Conservation (phyloP, 768 basidiomycete genomes). For the Dendrothele bispora region DNA sequence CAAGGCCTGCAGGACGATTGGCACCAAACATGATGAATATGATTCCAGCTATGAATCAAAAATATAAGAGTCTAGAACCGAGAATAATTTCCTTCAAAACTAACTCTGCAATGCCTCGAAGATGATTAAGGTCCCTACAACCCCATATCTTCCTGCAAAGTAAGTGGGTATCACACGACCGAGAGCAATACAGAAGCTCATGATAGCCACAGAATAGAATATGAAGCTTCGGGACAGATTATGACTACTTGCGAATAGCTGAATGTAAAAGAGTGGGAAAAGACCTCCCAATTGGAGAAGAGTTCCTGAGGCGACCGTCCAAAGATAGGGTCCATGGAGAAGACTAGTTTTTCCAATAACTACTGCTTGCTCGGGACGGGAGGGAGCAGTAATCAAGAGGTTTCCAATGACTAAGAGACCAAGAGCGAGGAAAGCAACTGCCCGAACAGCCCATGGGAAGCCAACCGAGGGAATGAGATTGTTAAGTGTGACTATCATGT, state of each 20-base stretch:
- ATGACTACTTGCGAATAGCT: conserved; percentile 3
- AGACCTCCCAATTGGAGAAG: conserved; percentile 3
- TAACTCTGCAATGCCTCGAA: no score
- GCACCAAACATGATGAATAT: conserved; percentile 3
- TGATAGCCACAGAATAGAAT: conserved; percentile 2
- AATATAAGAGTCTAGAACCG: no score
- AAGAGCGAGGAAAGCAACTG: conserved; percentile 2
- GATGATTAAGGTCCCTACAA: conserved; percentile 1
- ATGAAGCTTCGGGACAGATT: conserved; percentile 1
- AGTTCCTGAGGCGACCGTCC: not conserved
- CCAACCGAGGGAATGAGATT: conserved; percentile 1
- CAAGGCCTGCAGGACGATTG: not conserved
- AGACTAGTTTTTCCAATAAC: not conserved
- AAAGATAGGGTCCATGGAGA: not conserved
- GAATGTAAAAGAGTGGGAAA: conserved; percentile 5
- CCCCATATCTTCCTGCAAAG: conserved; percentile 5
- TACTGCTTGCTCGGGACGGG: not conserved
- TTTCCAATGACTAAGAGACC: conserved; percentile 4
- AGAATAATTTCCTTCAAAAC: no score
- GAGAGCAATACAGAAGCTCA: conserved; percentile 1
- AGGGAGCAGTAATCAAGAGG: not conserved
- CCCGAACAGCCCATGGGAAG: not conserved
- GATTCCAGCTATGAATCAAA: not conserved
- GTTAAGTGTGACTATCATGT: not conserved
- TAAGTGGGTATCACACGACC: not conserved